These are phyloP conservation scores for Russula virescens DNA, from an alignment of 768 basidiomycete genomes.

Conservation along the genomic window DNA sequence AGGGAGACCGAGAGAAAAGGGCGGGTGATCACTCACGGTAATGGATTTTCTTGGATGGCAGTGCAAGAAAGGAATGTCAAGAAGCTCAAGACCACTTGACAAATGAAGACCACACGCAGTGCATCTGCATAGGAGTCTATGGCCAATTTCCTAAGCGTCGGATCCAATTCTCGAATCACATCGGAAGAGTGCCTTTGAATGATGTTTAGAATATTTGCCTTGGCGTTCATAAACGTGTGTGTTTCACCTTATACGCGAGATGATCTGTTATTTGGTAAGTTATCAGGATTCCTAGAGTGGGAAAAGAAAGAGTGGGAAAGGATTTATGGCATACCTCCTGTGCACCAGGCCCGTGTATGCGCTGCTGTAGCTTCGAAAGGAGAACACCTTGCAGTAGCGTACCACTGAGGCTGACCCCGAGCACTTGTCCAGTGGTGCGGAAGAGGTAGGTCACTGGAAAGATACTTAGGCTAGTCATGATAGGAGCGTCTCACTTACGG, in stretches of 20 bases:
- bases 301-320: conserved; percentile 10
- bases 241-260: conserved; percentile 59
- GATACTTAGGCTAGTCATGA: not conserved
- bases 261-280: conserved; percentile 45
- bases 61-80: conserved; percentile 62
- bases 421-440: conserved; percentile 89
- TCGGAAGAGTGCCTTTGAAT: conserved; percentile 57
- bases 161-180: conserved; percentile 61
- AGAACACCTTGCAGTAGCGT: conserved; percentile 81
- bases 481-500: conserved; percentile 48
- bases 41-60: conserved; percentile 67
- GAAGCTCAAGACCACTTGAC: conserved; percentile 63
- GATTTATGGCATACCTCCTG: conserved; percentile 48
- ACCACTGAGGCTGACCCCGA: conserved; percentile 87
- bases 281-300: conserved; percentile 8
- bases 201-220: not conserved
- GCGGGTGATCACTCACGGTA: conserved; percentile 39
- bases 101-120: conserved; percentile 76
- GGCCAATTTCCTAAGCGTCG: conserved; percentile 51
- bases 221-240: conserved; percentile 17
- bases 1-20: not conserved
- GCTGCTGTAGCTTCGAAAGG: conserved; percentile 56
- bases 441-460: conserved; percentile 83
- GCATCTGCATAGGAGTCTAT: conserved; percentile 75
- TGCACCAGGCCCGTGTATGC: conserved; percentile 74